Evolutionary conservation across 768 basidiomycete species (phyloP), one percentile per base, ranked within the genome.

Genomic region (Suillus brevipes): DNA sequence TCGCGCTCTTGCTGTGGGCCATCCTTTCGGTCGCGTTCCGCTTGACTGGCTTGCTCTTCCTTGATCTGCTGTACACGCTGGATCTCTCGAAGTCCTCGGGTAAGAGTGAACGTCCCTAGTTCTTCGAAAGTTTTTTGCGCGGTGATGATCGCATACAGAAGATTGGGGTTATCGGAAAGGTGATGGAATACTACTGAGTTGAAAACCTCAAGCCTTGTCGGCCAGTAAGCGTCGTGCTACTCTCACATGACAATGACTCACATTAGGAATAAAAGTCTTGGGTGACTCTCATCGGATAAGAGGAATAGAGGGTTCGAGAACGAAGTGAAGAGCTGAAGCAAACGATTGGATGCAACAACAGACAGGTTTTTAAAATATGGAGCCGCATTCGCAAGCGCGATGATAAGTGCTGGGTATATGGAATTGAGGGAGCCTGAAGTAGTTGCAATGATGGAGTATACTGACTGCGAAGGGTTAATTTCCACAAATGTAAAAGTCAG

Each of bases 251-350:
- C 16, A 12, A 67, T 34, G 34, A 76, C 87, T 66, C 67, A 94
- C 93, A 95, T 89, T 75, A 94, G 97, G 78, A 92, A 99, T 38
- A 98, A 83, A 37, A 98, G 78, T 66, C 97, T 80, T 1, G 97
- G 97, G 73, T 98, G 95, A 8, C 96, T 94, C 77, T 98, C 97
- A 67, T 99, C 97, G 3, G 92, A 89, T 23, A 99, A 78, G 40
- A 99, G 79, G 76, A 98, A 98, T 3, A 88, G 79, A 0, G 97
- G 93, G 65, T 90, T 93, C 6, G 94, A 89, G 74, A 99, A 97
- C 0, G 97, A 94, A 36, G 85, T 89, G 78, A 97, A 94, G 7
- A 99, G 84, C 75, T 97, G 95, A 42, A 96, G 74, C 8, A 99
- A 82, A 20, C 92, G 85, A 6, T 92, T 90, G 4, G 95, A 91